These are phyloP conservation scores for Trichoderma sp. DNA, from an alignment of 2,329 filamentous ascomycete genomes.

Conservation along the genomic window DNA sequence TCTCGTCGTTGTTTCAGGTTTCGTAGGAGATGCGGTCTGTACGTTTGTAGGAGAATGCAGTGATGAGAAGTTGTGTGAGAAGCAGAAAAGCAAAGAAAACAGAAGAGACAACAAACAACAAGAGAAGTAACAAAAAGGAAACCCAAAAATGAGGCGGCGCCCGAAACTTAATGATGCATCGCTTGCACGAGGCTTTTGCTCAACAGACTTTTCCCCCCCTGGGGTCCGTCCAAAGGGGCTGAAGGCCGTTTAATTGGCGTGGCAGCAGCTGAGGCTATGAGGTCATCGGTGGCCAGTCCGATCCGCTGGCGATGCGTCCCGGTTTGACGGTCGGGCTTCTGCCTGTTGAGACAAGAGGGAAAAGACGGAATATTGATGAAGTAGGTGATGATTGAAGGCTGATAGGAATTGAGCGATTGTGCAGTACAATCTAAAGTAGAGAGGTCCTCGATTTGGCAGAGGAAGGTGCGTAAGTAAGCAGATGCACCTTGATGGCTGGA, in stretches of 20 bases:
- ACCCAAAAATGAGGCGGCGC: neutral
- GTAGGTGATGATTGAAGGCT: no score
- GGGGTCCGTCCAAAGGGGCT: conserved; percentile 24
- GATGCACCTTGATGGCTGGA: no score
- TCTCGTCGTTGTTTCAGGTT: neutral
- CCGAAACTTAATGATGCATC: conserved; percentile 13
- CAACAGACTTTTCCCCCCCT: conserved; percentile 1
- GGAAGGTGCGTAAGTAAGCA: no score
- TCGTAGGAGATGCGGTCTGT: neutral
- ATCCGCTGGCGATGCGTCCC: conserved; percentile 11
- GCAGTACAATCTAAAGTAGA: no score
- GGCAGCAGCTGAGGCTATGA: conserved; percentile 21
- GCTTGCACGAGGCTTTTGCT: neutral
- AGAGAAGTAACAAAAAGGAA: neutral
- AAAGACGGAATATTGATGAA: neutral
- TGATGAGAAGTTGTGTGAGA: no score
- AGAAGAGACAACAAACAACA: neutral
- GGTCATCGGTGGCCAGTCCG: conserved; percentile 21
- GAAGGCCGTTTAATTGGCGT: conserved; percentile 21
- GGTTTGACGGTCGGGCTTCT: neutral
- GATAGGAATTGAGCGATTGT: no score
- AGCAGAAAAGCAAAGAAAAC: conserved; percentile 4
- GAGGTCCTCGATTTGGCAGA: no score
- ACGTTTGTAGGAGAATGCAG: no score
- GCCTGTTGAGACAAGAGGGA: neutral